Percentiles rank a stretch among this genome's conserved stretches.
Conservation (phyloP, 2,329 filamentous ascomycete species). For the Colletotrichum sp. region DNA sequence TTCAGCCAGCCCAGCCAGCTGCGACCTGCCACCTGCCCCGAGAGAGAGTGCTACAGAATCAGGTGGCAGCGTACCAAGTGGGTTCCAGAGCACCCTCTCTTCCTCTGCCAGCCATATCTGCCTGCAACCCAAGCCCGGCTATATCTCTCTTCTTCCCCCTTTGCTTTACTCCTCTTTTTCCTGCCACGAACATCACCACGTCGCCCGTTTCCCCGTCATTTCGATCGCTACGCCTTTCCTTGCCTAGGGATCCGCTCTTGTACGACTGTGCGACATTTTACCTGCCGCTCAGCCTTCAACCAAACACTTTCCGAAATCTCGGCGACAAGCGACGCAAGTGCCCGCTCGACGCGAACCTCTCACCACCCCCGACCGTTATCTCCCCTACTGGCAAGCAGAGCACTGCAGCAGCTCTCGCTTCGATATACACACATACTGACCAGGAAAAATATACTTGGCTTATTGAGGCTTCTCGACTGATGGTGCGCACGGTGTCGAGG, state of each 20-base stretch:
- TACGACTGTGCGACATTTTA: not conserved
- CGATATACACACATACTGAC: slow-evolving; percentile 4
- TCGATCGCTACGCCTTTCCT: not conserved
- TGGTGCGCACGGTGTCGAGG: slow-evolving; percentile 22
- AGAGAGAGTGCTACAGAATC: slow-evolving; percentile 14
- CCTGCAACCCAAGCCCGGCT: slow-evolving; percentile 9
- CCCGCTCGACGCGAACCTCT: slow-evolving; percentile 8
- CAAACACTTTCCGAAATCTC: not conserved
- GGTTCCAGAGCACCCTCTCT: slow-evolving; percentile 2
- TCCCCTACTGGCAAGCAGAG: not conserved
- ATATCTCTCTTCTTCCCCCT: slow-evolving; percentile 12
- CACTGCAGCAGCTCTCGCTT: not conserved
- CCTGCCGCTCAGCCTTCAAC: not conserved
- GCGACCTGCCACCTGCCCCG: not conserved
- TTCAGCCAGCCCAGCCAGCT: not conserved
- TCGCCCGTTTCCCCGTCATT: not conserved
- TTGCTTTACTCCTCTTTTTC: slow-evolving; percentile 13
- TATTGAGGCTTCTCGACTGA: slow-evolving; percentile 20
- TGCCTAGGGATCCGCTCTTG: not conserved
- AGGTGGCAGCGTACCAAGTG: slow-evolving; percentile 8
- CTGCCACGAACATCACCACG: slow-evolving; percentile 6
- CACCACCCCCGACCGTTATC: not conserved
- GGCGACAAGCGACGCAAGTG: slow-evolving; percentile 15
- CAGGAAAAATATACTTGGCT: slow-evolving; percentile 3
- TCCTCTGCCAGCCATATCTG: not conserved